Conservation (phyloP, 2,329 filamentous ascomycete species). For the Dactylellina sp. region DNA sequence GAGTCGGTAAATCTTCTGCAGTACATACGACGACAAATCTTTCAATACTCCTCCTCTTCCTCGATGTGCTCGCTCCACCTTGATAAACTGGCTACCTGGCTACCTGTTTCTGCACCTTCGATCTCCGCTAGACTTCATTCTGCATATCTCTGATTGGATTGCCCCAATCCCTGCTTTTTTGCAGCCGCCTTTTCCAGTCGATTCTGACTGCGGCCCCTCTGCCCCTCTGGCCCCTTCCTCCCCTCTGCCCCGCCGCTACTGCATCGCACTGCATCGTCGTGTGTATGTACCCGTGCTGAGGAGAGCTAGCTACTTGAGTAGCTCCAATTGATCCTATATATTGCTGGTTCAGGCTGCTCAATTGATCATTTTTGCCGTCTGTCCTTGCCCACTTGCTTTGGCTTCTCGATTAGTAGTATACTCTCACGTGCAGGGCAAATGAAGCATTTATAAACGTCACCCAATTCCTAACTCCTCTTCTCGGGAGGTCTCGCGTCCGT, state of each 20-base stretch:
- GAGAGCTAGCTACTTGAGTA: slow-evolving; percentile 1
- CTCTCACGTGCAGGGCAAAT: slow-evolving; percentile 49
- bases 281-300: slow-evolving; percentile 22
- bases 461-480: slow-evolving; percentile 30
- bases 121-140: slow-evolving; percentile 50
- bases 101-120: slow-evolving; percentile 48
- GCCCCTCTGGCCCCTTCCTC: no score
- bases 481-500: slow-evolving; percentile 6
- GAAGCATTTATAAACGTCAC: slow-evolving; percentile 19
- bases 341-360: slow-evolving; percentile 12
- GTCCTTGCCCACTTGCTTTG: slow-evolving; percentile 55
- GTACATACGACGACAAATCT: slow-evolving; percentile 41
- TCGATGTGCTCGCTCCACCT: slow-evolving; percentile 40
- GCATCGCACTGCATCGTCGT: slow-evolving; percentile 27
- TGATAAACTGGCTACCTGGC: slow-evolving; percentile 40
- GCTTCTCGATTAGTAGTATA: slow-evolving; percentile 53
- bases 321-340: slow-evolving; percentile 20
- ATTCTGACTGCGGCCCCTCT: slow-evolving; percentile 22
- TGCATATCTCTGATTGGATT: slow-evolving; percentile 52
- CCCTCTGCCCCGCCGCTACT: slow-evolving; percentile 33
- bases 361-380: slow-evolving; percentile 16
- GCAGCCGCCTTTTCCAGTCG: slow-evolving; percentile 47
- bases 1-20: slow-evolving; percentile 33
- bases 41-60: slow-evolving; percentile 21
- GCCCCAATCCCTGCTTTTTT: slow-evolving; percentile 47